phyloP scores from a whole-genome alignment of 2,329 filamentous ascomycete genomes.

The Ceratocystis lukuohia region DNA sequence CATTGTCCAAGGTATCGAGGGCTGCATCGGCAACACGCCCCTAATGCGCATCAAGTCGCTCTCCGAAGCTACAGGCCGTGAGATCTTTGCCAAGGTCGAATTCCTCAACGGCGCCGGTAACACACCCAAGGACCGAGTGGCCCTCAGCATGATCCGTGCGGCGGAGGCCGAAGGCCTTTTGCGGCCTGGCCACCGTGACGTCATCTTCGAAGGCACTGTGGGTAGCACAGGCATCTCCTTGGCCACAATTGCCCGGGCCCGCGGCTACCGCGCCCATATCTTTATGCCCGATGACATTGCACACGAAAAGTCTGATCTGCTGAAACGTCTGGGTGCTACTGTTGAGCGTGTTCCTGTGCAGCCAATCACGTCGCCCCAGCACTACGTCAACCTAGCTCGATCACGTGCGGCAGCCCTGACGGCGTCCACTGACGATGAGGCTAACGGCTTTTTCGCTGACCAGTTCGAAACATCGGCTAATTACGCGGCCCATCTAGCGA shows the following conservation, averaged over 20 bases:
- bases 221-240: constrained; percentile 93
- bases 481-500: constrained; percentile 66
- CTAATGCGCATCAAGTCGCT: constrained; percentile 75
- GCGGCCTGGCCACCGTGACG: constrained; percentile 70
- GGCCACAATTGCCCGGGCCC: constrained; percentile 73
- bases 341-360: constrained; percentile 85
- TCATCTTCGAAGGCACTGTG: constrained; percentile 93
- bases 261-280: constrained; percentile 85
- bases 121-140: constrained; percentile 89
- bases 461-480: constrained; percentile 92
- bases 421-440: constrained; percentile 38
- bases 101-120: constrained; percentile 91
- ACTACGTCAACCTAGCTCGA: constrained; percentile 88
- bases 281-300: constrained; percentile 94
- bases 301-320: constrained; percentile 74
- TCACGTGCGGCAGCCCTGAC: constrained; percentile 65
- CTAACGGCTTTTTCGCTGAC: constrained; percentile 82
- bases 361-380: constrained; percentile 81
- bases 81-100: constrained; percentile 88
- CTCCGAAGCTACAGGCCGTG: constrained; percentile 73
- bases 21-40: constrained; percentile 85
- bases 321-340: constrained; percentile 78
- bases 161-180: constrained; percentile 70
- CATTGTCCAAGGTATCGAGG: constrained; percentile 68
- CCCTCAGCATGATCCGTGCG: constrained; percentile 71